A percentile compares a stretch with the other conserved stretches of the same genome.
Evolutionary conservation across 2,329 filamentous ascomycete species (phyloP).

Genomic region (Chaetoscypha palmicola): DNA sequence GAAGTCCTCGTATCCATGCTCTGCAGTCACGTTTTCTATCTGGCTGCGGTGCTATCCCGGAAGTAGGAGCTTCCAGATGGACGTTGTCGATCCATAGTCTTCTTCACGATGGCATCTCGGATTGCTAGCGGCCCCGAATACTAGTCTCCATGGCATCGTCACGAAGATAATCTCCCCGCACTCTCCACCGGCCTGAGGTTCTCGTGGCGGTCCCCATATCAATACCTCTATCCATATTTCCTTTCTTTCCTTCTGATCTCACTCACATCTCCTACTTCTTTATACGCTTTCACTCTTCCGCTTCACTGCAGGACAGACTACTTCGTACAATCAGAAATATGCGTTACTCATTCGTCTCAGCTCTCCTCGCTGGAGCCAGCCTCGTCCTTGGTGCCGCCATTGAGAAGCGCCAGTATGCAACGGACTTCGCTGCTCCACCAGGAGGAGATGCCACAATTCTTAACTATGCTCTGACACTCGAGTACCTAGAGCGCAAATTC

Average conservation of each 20-base stretch:
- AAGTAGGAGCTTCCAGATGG: neutral
- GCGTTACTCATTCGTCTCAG: conserved; percentile 18
- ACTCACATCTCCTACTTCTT: neutral
- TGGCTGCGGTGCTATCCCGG: neutral
- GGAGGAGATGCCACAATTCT: conserved; percentile 31
- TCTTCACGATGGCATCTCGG: neutral
- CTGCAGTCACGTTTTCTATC: neutral
- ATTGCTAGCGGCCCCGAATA: no score
- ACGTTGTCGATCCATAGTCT: neutral
- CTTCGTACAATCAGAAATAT: conserved; percentile 15
- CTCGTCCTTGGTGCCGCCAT: conserved; percentile 15
- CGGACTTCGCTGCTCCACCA: conserved; percentile 18
- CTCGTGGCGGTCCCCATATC: no score
- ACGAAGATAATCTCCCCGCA: no score
- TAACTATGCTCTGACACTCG: conserved; percentile 44
- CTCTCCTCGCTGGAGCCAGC: conserved; percentile 13
- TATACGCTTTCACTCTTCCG: neutral
- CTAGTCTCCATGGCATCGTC: neutral
- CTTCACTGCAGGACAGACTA: no score
- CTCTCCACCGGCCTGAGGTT: no score
- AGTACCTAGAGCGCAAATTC: conserved; percentile 55
- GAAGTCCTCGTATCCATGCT: no score
- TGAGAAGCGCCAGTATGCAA: conserved; percentile 9
- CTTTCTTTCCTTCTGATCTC: neutral
- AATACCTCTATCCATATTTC: no score